Evolutionary conservation across 1,284 basidiomycete genomes (phyloP), one percentile per base, ranked within the genome.

Genomic region (Ganoderma lingzhi): DNA sequence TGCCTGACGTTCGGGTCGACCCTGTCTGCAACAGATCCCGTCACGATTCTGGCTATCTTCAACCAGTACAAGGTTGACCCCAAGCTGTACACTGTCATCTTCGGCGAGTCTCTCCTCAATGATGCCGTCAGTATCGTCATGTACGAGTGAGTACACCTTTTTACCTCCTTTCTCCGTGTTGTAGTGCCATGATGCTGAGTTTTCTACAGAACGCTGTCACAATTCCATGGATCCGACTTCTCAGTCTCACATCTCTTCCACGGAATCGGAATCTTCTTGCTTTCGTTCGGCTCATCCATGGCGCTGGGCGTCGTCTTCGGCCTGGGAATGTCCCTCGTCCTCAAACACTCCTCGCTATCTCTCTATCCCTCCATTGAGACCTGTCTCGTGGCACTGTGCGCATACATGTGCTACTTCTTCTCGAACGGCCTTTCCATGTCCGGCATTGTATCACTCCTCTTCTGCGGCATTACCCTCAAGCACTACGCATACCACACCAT

Each of bases 41-140:
- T 99, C 42, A 99, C 98, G 1, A 98, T 99, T 78, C 87, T 99
- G 35, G 96, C 97, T 61, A 99, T 99, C 73, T 99, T 99, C 86
- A 97, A 99, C 77, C 95, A 97, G 73, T 95, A 98, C 84, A 98
- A 99, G 81, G 97, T 99, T 70, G 97, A 99, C 81, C 97, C 98
- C 0, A 98, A 99, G 80, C 87, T 99, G 5, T 99, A 99, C 83
- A 94, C 92, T 65, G 90, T 99, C 82, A 99, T 99, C 76, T 99
- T 99, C 79, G 98, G 98, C 42, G 97, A 99, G 82, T 95, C 93
- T 80, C 88, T 99, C 71, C 83, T 99, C 71, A 99, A 99, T 82
- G 97, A 99, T 86, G 97, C 97, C 37, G 97, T 99, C 76, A 96
- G 96, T 85, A 99, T 99, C 84, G 97, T 99, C 82, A 98, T 99